A percentile compares a stretch with the other conserved stretches of the same genome.
Conservation (phyloP, 768 basidiomycete genomes). For the Macrolepiota dolichaula region DNA sequence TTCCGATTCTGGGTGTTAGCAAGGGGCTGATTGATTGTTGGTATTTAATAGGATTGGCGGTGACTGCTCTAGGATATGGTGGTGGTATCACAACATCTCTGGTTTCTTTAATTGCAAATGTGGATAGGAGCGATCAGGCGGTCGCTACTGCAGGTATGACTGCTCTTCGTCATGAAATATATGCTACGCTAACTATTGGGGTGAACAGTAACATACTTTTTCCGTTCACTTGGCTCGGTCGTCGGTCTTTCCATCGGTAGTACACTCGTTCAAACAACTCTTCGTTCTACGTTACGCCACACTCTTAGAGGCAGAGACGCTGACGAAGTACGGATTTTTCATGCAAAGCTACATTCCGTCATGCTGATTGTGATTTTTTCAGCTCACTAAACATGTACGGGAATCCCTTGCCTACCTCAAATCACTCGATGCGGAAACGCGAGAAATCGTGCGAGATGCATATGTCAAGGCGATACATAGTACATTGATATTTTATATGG, state of each 20-base stretch:
- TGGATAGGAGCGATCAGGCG: conserved; percentile 57
- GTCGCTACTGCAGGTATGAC: conserved; percentile 57
- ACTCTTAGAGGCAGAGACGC: conserved; percentile 41
- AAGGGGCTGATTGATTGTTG: too few species aligned
- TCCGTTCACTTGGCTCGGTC: conserved; percentile 60
- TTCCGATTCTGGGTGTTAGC: too few species aligned
- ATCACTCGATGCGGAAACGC: conserved; percentile 34
- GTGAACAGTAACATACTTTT: conserved; percentile 55
- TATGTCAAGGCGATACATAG: conserved; percentile 45
- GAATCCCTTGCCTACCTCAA: conserved; percentile 48
- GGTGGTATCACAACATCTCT: conserved; percentile 53
- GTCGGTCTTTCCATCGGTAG: conserved; percentile 55
- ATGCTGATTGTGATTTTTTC: not conserved
- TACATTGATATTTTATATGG: conserved; percentile 45
- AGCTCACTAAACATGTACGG: conserved; percentile 49
- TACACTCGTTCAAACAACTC: conserved; percentile 49
- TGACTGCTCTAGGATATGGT: conserved; percentile 22
- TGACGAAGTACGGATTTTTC: conserved; percentile 42
- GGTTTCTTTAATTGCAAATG: conserved; percentile 61
- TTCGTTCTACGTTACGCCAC: conserved; percentile 40
- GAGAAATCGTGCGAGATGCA: conserved; percentile 32
- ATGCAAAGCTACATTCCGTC: not conserved
- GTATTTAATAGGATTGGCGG: not conserved
- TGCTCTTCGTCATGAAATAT: not conserved
- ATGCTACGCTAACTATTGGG: not conserved